phyloP scores from a whole-genome alignment of 1,139 yeast species.

The Spathaspora sp. region DNA sequence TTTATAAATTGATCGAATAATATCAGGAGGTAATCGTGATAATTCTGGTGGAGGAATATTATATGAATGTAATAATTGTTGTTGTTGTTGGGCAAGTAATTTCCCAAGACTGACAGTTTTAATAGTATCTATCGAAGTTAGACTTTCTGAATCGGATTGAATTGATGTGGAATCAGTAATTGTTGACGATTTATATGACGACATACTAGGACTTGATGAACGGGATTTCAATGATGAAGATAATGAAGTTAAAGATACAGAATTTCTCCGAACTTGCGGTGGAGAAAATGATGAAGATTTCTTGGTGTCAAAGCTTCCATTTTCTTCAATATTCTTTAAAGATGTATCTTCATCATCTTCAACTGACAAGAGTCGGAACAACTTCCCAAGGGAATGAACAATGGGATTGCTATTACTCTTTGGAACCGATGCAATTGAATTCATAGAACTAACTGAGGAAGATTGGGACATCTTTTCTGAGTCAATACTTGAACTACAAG shows the following conservation, averaged over 20 bases:
- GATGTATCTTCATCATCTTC: slow-evolving; percentile 17
- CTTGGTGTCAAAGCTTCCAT: slow-evolving; percentile 3
- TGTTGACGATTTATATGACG: slow-evolving; percentile 43
- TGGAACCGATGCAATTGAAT: slow-evolving; percentile 13
- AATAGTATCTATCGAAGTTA: slow-evolving; percentile 11
- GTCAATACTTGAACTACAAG: slow-evolving; percentile 34
- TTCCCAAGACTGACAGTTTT: slow-evolving; percentile 4
- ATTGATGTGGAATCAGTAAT: slow-evolving; percentile 38
- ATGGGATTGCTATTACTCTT: slow-evolving; percentile 27
- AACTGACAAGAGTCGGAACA: slow-evolving; percentile 35
- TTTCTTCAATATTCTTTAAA: slow-evolving; percentile 6
- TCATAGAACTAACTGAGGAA: slow-evolving; percentile 1
- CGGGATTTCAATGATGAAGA: slow-evolving; percentile 38
- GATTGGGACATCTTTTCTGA: slow-evolving; percentile 6
- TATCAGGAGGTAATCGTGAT: slow-evolving; percentile 44
- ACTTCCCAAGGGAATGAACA: slow-evolving; percentile 38
- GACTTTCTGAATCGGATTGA: slow-evolving; percentile 29
- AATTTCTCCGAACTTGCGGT: slow-evolving; percentile 21
- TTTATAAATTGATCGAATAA: slow-evolving; percentile 45
- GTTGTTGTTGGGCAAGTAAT: slow-evolving; percentile 2
- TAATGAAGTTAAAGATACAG: slow-evolving; percentile 41
- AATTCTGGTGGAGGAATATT: slow-evolving; percentile 46
- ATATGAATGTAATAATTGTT: slow-evolving; percentile 5
- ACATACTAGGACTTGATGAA: slow-evolving; percentile 45
- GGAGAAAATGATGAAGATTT: background rate